phyloP scores from a whole-genome alignment of 2,329 filamentous ascomycete species.

The Hymenoscyphus occultus region DNA sequence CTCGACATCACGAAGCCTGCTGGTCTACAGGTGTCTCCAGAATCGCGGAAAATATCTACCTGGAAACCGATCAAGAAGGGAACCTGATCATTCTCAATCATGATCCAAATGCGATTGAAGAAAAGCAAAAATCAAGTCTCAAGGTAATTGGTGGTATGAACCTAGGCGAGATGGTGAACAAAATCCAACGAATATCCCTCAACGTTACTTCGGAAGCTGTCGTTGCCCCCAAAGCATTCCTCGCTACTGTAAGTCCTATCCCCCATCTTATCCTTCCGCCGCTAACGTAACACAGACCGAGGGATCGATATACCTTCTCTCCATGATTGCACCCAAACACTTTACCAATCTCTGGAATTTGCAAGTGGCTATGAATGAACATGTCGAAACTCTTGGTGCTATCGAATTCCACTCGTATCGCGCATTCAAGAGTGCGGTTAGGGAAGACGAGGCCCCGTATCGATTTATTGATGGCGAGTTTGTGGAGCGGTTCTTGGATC shows the following conservation, averaged over 20 bases:
- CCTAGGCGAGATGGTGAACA: slow-evolving; percentile 90
- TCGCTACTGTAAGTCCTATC: slow-evolving; percentile 70
- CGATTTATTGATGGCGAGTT: slow-evolving; percentile 92
- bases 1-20: slow-evolving; percentile 74
- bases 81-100: slow-evolving; percentile 79
- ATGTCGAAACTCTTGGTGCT: slow-evolving; percentile 66
- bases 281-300: slow-evolving; percentile 61
- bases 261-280: neutral
- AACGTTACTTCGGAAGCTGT: slow-evolving; percentile 60
- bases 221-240: slow-evolving; percentile 78
- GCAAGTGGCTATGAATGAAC: slow-evolving; percentile 66
- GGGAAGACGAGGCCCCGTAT: slow-evolving; percentile 71
- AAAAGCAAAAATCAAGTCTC: slow-evolving; percentile 68
- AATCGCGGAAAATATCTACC: slow-evolving; percentile 69
- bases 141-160: slow-evolving; percentile 77
- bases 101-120: slow-evolving; percentile 69
- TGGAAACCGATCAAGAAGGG: slow-evolving; percentile 82
- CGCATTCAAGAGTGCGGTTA: slow-evolving; percentile 72
- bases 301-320: slow-evolving; percentile 87
- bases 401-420: slow-evolving; percentile 77
- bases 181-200: slow-evolving; percentile 72
- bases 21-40: slow-evolving; percentile 80
- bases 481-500: slow-evolving; percentile 78
- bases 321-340: slow-evolving; percentile 67
- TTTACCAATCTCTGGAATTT: slow-evolving; percentile 81